phyloP scores from a whole-genome alignment of 495 filamentous ascomycete genomes.

The Podospora appendiculata region DNA sequence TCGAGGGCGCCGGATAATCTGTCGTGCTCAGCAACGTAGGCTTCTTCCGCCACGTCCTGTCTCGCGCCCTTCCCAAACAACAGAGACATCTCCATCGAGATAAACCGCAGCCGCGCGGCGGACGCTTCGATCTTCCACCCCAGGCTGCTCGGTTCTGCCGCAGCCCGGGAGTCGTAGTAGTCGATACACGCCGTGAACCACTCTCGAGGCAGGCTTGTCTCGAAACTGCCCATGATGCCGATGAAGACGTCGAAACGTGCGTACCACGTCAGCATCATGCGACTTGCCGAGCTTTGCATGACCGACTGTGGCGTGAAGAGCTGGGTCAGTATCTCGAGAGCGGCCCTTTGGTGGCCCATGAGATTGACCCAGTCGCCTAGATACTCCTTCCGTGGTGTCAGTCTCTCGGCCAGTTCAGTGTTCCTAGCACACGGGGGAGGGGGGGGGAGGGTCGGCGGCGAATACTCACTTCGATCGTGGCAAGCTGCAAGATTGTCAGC shows the following conservation, averaged over 20 bases:
- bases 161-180: conserved; percentile 51
- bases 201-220: conserved; percentile 63
- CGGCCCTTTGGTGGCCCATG: conserved; percentile 86
- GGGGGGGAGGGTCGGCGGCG: neutral
- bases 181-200: conserved; percentile 68
- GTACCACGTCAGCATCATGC: conserved; percentile 79
- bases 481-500: conserved; percentile 84
- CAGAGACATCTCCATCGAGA: conserved; percentile 72
- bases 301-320: conserved; percentile 72
- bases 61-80: conserved; percentile 66
- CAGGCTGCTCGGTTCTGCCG: conserved; percentile 54
- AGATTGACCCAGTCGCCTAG: conserved; percentile 92
- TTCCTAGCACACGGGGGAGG: too few species aligned
- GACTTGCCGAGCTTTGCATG: conserved; percentile 57
- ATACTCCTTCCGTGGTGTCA: conserved; percentile 60
- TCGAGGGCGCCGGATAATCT: conserved; percentile 46
- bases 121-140: conserved; percentile 57
- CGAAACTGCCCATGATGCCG: conserved; percentile 71
- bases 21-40: conserved; percentile 57
- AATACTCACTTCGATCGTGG: conserved; percentile 75
- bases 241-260: conserved; percentile 80
- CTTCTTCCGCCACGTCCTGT: conserved; percentile 50
- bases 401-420: neutral
- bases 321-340: conserved; percentile 68
- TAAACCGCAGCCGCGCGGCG: conserved; percentile 58